A percentile compares a stretch with the other conserved stretches of the same genome.
Evolutionary conservation across 1,284 basidiomycete species (phyloP).

Genomic region (Retiboletus fuscus): DNA sequence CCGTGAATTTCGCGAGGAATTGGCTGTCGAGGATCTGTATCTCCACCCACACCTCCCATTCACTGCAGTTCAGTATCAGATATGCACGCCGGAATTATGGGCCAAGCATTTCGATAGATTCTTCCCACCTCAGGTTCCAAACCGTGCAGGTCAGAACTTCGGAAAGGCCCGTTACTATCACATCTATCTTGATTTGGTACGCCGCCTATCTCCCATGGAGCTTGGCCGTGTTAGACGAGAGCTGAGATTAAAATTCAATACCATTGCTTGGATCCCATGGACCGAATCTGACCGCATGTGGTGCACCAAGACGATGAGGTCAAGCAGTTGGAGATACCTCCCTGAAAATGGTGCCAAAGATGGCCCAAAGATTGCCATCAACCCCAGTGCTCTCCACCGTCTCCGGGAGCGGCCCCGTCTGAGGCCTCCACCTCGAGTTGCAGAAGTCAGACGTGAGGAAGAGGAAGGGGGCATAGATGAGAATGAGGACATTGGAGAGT

Average conservation of each 20-base stretch:
- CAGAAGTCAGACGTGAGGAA: neutral
- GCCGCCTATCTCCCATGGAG: neutral
- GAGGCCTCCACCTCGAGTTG: neutral
- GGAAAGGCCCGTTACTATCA: neutral
- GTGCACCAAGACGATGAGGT: conserved; percentile 4
- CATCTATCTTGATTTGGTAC: neutral
- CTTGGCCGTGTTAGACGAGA: neutral
- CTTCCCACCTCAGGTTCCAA: conserved; percentile 4
- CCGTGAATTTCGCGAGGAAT: neutral
- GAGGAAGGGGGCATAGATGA: neutral
- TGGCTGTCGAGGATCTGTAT: conserved; percentile 1
- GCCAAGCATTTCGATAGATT: neutral
- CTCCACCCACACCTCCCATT: neutral
- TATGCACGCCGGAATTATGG: neutral
- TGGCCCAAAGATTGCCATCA: neutral
- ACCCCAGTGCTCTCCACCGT: conserved; percentile 1
- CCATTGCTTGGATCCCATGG: conserved; percentile 5
- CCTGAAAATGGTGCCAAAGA: neutral
- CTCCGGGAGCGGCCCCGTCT: neutral
- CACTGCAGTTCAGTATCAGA: conserved; percentile 1
- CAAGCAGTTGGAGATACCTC: neutral
- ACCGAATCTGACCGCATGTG: conserved; percentile 13
- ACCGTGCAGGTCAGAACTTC: neutral
- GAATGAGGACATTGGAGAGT: neutral
- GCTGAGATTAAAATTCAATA: conserved; percentile 4